phyloP scores from a whole-genome alignment of 2,329 filamentous ascomycete genomes.

The Ophiosphaerella herpotricha region DNA sequence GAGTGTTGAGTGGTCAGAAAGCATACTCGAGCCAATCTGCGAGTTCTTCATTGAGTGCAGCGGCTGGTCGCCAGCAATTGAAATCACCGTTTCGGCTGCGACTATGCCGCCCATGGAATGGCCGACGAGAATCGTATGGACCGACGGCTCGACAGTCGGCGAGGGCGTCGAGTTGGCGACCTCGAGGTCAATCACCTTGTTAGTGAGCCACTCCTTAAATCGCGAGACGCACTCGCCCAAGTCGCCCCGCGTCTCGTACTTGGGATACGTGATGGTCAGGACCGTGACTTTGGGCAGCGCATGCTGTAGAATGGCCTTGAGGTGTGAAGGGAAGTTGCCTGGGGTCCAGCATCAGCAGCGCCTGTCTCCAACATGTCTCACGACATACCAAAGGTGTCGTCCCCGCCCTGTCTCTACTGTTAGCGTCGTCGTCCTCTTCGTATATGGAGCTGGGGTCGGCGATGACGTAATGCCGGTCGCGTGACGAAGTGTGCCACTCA shows the following conservation, averaged over 20 bases:
- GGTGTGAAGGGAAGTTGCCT: conserved; percentile 71
- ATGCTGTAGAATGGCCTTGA: conserved; percentile 66
- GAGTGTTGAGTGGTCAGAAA: conserved; percentile 60
- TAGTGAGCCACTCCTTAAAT: conserved; percentile 82
- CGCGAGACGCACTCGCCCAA: conserved; percentile 70
- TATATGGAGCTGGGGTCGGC: neutral
- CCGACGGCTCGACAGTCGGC: conserved; percentile 83
- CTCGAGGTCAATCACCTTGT: conserved; percentile 93
- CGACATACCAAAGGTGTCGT: conserved; percentile 68
- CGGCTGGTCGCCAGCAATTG: conserved; percentile 64
- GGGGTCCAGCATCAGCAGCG: neutral
- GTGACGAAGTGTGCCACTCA: conserved; percentile 31
- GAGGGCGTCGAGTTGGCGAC: conserved; percentile 78
- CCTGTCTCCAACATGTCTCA: neutral
- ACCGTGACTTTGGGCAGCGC: conserved; percentile 72
- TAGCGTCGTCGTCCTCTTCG: conserved; percentile 7
- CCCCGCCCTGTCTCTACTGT: conserved; percentile 63
- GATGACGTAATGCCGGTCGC: conserved; percentile 2
- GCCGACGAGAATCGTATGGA: conserved; percentile 79
- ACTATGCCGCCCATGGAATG: conserved; percentile 93
- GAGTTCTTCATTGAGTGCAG: conserved; percentile 44
- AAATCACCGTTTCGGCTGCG: conserved; percentile 82
- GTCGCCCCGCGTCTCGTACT: conserved; percentile 81
- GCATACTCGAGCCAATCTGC: conserved; percentile 35
- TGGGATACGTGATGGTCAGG: conserved; percentile 72